Percentiles rank a stretch among this genome's conserved stretches.
phyloP scores from a whole-genome alignment of 129 eudicot species.

The Tagetes patula region DNA sequence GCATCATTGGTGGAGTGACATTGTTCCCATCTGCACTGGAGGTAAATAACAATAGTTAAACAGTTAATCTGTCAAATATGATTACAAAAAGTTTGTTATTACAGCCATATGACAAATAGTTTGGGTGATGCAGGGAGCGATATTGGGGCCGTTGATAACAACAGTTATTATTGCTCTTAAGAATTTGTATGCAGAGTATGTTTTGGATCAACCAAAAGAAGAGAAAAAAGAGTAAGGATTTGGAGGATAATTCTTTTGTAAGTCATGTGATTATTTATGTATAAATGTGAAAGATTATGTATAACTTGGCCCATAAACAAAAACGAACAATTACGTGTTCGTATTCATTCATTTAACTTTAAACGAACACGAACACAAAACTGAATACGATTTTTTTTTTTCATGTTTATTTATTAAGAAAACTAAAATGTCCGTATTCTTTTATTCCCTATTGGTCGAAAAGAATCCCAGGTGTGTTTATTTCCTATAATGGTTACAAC shows the following conservation, averaged over 20 bases:
- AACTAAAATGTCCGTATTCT: too few species aligned
- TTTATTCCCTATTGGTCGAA: too few species aligned
- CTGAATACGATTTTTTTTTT: too few species aligned
- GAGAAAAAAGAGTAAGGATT: slow-evolving; percentile 38
- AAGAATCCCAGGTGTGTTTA: too few species aligned
- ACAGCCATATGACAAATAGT: background rate
- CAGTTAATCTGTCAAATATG: background rate
- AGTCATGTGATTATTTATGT: slow-evolving; percentile 8
- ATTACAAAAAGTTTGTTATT: background rate
- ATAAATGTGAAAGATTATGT: background rate
- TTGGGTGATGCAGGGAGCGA: slow-evolving; percentile 75
- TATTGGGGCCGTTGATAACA: slow-evolving; percentile 96
- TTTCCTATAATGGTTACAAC: too few species aligned
- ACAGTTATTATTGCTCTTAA: slow-evolving; percentile 91
- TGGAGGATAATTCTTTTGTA: slow-evolving; percentile 5
- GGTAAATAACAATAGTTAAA: slow-evolving; percentile 45
- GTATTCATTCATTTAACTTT: too few species aligned
- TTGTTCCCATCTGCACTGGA: slow-evolving; percentile 87
- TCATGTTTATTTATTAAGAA: too few species aligned
- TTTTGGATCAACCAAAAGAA: slow-evolving; percentile 66
- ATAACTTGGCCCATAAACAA: background rate
- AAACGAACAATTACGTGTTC: too few species aligned
- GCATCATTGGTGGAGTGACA: slow-evolving; percentile 95
- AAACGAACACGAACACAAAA: too few species aligned
- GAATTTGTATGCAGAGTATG: slow-evolving; percentile 84